Conservation (phyloP, 1,284 basidiomycete species). For the Sporisorium graminicola region DNA sequence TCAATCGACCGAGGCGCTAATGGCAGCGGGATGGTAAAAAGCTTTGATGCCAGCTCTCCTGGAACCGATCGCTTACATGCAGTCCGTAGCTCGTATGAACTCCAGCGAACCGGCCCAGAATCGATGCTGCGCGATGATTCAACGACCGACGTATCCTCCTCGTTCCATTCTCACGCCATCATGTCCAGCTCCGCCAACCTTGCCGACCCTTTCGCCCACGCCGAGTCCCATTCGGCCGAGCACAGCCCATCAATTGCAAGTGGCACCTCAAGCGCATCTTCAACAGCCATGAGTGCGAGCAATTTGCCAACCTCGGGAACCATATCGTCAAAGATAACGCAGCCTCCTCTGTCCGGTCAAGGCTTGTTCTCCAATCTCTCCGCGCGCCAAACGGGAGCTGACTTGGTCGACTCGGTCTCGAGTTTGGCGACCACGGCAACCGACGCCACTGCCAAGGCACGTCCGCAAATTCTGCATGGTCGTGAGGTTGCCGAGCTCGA, state of each 20-base stretch:
- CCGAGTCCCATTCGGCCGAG: not conserved
- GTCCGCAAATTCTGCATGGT: constrained; percentile 25
- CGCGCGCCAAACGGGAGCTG: constrained; percentile 6
- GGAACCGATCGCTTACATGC: constrained; percentile 48
- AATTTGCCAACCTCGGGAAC: not conserved
- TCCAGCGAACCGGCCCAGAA: not conserved
- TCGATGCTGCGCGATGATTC: not conserved
- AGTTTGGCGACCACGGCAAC: constrained; percentile 38
- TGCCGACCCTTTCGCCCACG: constrained; percentile 48
- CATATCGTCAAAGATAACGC: not conserved
- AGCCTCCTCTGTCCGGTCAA: not conserved
- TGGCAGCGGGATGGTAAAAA: constrained; percentile 15
- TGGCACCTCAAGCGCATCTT: not conserved
- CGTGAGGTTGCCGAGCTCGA: constrained; percentile 62
- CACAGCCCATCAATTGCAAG: not conserved
- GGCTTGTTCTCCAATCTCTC: constrained; percentile 15
- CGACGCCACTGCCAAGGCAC: constrained; percentile 23
- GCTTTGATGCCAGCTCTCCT: constrained; percentile 32
- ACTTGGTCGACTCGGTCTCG: constrained; percentile 37
- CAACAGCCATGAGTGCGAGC: not conserved
- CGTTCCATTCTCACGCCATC: constrained; percentile 26
- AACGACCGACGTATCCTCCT: constrained; percentile 1
- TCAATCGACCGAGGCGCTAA: not conserved
- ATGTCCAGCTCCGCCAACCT: constrained; percentile 52
- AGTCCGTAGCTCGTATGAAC: not conserved